Evolutionary conservation across 495 filamentous ascomycete genomes (phyloP), one percentile per base, ranked within the genome.

Genomic region (Platismatia glauca): DNA sequence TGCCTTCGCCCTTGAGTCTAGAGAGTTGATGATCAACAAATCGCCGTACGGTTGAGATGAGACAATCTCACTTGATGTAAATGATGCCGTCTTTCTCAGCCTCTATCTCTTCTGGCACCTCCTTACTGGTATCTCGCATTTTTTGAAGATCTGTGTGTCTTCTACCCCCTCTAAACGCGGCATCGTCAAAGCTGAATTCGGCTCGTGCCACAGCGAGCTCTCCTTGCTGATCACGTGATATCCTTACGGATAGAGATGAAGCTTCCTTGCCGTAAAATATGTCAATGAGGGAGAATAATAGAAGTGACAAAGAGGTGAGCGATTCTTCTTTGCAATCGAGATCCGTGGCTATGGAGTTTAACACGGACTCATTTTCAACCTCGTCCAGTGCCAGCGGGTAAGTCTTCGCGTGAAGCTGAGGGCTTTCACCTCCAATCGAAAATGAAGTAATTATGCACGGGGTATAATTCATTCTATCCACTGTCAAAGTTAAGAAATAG

Each of bases 151-250:
- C 83, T 41, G 71, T 72, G 55, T 93, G 88, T 9, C 90, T 84
- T 9, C 78, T 77, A 0, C 76, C 77, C 72, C 82, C 87, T 55
- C 82, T 79, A 70, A 83, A 86, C 12, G 89, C 88, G 8, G 89
- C 89, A 73, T 92, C 88, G 72, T 94, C 90, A 72, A 93, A 91
- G 38, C 81, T 81, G 68, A 90, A 85, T 7, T 72, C 74, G 7
- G 83, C 78, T 46, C 75, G 71, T 31, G 76, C 74, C 20, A 87
- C 77, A 56, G 78, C 78, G 11, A 83, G 55, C 5, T 64, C 67
- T 20, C 77, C 75, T n/a, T 74, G 55, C 2, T 72, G 60, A 1
- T 77, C 72, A 20, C 75, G 70, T 13, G 66, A 69, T n/a, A 83
- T 65, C 20, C 73, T 73, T 7, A 78, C 82, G 56, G 82, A 78